Evolutionary conservation across 2,329 filamentous ascomycete species (phyloP).

Genomic region (Phoma sp.): DNA sequence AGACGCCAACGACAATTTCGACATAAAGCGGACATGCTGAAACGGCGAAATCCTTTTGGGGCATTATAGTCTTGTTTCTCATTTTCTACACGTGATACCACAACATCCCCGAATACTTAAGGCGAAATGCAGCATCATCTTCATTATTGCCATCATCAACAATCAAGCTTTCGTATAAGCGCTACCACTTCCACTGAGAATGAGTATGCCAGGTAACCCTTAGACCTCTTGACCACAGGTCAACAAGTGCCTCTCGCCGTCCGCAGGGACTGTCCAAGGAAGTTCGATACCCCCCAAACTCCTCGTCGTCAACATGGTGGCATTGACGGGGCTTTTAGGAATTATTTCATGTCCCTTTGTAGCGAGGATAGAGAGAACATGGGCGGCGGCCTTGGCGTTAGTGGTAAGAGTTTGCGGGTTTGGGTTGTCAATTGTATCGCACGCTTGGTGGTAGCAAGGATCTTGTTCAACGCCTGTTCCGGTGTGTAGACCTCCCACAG

Average conservation of each 20-base stretch:
- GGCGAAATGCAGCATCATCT: no score
- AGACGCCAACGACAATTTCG: no score
- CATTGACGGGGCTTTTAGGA: constrained; percentile 44
- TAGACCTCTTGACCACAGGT: constrained; percentile 45
- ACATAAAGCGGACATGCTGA: no score
- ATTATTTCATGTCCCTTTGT: constrained; percentile 43
- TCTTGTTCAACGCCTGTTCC: constrained; percentile 51
- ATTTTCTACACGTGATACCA: background rate
- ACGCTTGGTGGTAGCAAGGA: constrained; percentile 50
- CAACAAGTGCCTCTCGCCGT: constrained; percentile 39
- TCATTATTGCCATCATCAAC: background rate
- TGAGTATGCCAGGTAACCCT: background rate
- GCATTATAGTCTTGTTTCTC: background rate
- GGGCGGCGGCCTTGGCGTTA: constrained; percentile 49
- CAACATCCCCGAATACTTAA: background rate
- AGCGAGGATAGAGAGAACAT: constrained; percentile 45
- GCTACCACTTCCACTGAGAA: background rate
- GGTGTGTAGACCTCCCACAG: constrained; percentile 51
- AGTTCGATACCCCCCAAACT: constrained; percentile 40
- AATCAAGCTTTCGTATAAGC: background rate
- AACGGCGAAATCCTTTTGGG: no score
- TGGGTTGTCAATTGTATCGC: constrained; percentile 51
- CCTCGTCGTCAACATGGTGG: constrained; percentile 37
- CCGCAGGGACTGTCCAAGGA: constrained; percentile 38
- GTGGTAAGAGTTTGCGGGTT: constrained; percentile 46